Evolutionary conservation across 805 yeast species (phyloP).

Genomic region (Kodamaea kakaduensis): DNA sequence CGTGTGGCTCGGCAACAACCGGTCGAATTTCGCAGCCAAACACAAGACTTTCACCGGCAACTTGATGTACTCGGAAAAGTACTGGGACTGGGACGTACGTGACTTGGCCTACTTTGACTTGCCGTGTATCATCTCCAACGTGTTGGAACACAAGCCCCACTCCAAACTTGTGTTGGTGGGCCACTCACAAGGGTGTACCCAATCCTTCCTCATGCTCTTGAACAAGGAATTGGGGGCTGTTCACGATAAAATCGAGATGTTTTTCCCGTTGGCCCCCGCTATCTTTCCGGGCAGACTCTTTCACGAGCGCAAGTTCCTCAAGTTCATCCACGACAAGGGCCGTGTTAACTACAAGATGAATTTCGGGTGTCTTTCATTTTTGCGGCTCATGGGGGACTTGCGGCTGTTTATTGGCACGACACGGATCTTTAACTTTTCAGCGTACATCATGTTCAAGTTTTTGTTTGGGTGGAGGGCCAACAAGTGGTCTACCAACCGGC

Average conservation of each 20-base stretch:
- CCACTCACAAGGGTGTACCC: constrained; percentile 94
- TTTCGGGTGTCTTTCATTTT: constrained; percentile 76
- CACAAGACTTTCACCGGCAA: constrained; percentile 43
- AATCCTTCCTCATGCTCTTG: constrained; percentile 66
- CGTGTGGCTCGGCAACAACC: constrained; percentile 87
- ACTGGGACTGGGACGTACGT: constrained; percentile 94
- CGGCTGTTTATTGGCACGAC: constrained; percentile 42
- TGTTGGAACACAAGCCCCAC: constrained; percentile 42
- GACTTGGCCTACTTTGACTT: constrained; percentile 79
- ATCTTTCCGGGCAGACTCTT: constrained; percentile 80
- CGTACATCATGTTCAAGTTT: constrained; percentile 82
- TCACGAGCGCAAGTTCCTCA: constrained; percentile 57
- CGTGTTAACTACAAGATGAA: constrained; percentile 42
- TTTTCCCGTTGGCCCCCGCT: constrained; percentile 86
- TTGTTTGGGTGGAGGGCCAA: constrained; percentile 83
- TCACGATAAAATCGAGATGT: constrained; percentile 57
- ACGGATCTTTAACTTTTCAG: constrained; percentile 52
- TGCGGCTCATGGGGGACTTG: constrained; percentile 67
- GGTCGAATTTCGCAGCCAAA: constrained; percentile 78
- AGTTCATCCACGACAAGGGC: constrained; percentile 54
- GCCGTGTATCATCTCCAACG: constrained; percentile 64
- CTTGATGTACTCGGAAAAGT: constrained; percentile 41
- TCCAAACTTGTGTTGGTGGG: constrained; percentile 60
- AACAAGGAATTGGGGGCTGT: constrained; percentile 29
- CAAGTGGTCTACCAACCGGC: constrained; percentile 60